Evolutionary conservation across 1,139 yeast genomes (phyloP).

Genomic region (Saccharomyces hybrid): DNA sequence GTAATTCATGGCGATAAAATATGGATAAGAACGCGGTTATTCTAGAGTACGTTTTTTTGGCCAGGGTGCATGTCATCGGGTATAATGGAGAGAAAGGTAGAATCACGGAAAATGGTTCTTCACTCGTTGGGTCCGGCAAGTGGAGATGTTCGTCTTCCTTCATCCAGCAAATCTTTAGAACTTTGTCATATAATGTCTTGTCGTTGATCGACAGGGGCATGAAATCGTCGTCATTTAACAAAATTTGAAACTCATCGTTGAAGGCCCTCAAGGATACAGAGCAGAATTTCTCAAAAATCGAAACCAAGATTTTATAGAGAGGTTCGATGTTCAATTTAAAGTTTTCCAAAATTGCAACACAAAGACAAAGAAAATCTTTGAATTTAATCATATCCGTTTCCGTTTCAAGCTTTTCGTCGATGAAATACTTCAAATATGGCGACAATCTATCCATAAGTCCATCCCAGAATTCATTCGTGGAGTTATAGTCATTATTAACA

Average conservation of each 20-base stretch:
- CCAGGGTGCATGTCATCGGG: conserved; percentile 74
- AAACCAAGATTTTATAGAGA: conserved; percentile 55
- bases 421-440: conserved; percentile 42
- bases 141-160: conserved; percentile 41
- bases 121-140: conserved; percentile 34
- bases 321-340: conserved; percentile 55
- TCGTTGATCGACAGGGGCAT: conserved; percentile 75
- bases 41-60: conserved; percentile 58
- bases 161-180: conserved; percentile 65
- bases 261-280: conserved; percentile 51
- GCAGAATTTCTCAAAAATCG: conserved; percentile 55
- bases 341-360: conserved; percentile 71
- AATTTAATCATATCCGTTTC: conserved; percentile 39
- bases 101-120: conserved; percentile 52
- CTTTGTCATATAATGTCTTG: conserved; percentile 51
- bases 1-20: conserved; percentile 48
- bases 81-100: conserved; percentile 87
- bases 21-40: conserved; percentile 57
- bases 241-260: conserved; percentile 51
- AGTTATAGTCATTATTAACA: conserved; percentile 43
- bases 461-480: conserved; percentile 74
- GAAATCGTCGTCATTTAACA: conserved; percentile 74
- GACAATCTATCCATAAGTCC: conserved; percentile 52
- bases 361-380: conserved; percentile 60
- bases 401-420: conserved; percentile 28